phyloP scores from a whole-genome alignment of 495 filamentous ascomycete genomes.

The Clavariopsis aquatica region DNA sequence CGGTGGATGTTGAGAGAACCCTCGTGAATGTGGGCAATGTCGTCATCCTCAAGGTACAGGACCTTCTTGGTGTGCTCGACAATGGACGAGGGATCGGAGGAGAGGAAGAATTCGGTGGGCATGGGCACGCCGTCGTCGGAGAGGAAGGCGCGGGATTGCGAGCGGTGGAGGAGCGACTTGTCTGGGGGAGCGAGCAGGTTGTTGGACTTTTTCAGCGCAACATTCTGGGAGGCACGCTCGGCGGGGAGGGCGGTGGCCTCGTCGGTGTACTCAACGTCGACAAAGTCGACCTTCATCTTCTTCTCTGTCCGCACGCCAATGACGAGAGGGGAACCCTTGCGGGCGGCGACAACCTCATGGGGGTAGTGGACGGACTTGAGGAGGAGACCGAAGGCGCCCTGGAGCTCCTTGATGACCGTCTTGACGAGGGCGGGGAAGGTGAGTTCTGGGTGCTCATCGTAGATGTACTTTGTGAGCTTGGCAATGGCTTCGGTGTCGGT shows the following conservation, averaged over 20 bases:
- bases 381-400: constrained; percentile 94
- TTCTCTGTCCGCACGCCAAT: constrained; percentile 91
- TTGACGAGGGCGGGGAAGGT: constrained; percentile 95
- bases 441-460: constrained; percentile 91
- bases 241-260: constrained; percentile 79
- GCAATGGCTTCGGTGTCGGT: constrained; percentile 99
- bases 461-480: constrained; percentile 97
- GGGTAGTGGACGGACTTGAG: constrained; percentile 98
- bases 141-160: constrained; percentile 96
- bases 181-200: constrained; percentile 84
- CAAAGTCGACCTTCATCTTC: constrained; percentile 99
- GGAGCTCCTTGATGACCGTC: constrained; percentile 95
- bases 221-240: constrained; percentile 94
- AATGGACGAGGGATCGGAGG: constrained; percentile 95
- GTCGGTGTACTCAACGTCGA: constrained; percentile 95
- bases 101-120: constrained; percentile 98
- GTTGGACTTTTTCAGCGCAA: constrained; percentile 81
- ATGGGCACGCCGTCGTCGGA: constrained; percentile 96
- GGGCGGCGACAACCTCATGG: constrained; percentile 94
- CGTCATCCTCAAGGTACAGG: constrained; percentile 97
- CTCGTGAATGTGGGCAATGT: constrained; percentile 99
- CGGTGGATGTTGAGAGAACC: constrained; percentile 98
- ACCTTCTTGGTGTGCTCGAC: constrained; percentile 99
- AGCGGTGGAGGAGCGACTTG: constrained; percentile 96
- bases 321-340: constrained; percentile 95